Evolutionary conservation across 495 filamentous ascomycete species (phyloP).

Genomic region (Pyrenula aspistea): DNA sequence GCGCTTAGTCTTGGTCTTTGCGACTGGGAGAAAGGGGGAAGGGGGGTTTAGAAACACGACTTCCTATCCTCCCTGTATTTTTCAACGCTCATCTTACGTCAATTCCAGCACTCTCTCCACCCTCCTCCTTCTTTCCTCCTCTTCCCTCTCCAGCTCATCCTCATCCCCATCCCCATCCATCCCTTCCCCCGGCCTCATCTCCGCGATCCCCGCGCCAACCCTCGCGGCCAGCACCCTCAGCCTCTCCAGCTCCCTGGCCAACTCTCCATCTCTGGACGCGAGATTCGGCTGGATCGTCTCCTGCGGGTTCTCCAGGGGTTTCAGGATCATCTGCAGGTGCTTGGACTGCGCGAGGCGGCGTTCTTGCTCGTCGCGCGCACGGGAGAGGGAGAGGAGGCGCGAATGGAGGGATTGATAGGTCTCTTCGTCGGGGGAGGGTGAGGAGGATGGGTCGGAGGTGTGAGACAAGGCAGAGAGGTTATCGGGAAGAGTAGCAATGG

Average conservation of each 20-base stretch:
- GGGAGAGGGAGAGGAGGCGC: conserved; percentile 37
- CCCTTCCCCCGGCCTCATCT: conserved; percentile 16
- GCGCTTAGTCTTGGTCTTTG: too few relatives aligned
- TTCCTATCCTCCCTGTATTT: neutral
- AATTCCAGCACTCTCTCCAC: conserved; percentile 1
- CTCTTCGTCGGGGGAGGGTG: conserved; percentile 22
- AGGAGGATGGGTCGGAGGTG: conserved; percentile 2
- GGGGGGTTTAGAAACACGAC: neutral
- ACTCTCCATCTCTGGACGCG: conserved; percentile 57
- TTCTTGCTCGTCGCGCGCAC: conserved; percentile 36
- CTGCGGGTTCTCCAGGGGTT: conserved; percentile 43
- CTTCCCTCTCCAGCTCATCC: conserved; percentile 14
- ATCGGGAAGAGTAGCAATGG: neutral
- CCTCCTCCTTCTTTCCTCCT: neutral
- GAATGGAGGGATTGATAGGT: conserved; percentile 44
- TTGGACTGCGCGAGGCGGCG: conserved; percentile 45
- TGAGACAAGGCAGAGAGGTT: neutral
- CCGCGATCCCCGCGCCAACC: conserved; percentile 48
- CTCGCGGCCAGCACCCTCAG: conserved; percentile 66
- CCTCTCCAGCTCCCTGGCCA: conserved; percentile 60
- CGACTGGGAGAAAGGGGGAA: too few relatives aligned
- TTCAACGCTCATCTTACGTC: neutral
- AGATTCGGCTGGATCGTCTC: conserved; percentile 65
- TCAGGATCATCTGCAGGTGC: conserved; percentile 43
- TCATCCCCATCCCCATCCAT: neutral